Evolutionary conservation across 169 alveolate genomes (phyloP), one percentile per base, ranked within the genome.

Genomic region (Plasmodium coatneyi): DNA sequence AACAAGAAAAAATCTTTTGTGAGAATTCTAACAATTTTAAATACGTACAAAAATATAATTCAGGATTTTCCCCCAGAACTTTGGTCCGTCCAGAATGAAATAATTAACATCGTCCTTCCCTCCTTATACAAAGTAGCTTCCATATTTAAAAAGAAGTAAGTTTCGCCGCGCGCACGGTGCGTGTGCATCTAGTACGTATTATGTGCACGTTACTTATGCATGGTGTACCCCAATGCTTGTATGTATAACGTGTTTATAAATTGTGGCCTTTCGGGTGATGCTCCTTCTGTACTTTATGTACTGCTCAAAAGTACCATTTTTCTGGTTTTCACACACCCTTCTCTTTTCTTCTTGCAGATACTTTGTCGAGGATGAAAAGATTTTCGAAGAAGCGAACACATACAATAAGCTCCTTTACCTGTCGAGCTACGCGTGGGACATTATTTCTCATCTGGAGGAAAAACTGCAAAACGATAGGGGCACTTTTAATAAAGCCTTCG

Each of bases 61-160:
- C 46, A 28, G 9, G 95, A 81, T 36, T 91, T 91, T 39, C 95
- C 95, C 22, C 46, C 4, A 25, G 52, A 91, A 2, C 46, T 91
- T 5, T 91, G 95, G 95, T 34, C 74, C 46, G 66, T 60, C 14
- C 84, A 91, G 39, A 71, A 91, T 56, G 92, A 82, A n/a, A 91
- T 91, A 80, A 91, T 91, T 46, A 70, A 28, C 25, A 80, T 49
- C 82, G 92, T 91, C 10, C 72, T 91, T 2, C 39, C 82, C 5
- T 83, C 95, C 32, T 49, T 91, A n/a, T 91, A 91, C 70, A 91
- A 80, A 46, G 39, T 91, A 71, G 95, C 95, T 19, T 91, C 95
- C 5, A 41, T 81, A 25, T 43, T 25, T 71, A 91, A 91, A 81
- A 91, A 60, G 83, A 91, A 56, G 95, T 91, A 91, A 32, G 54